Base-by-base conservation (phyloP, 2,329 filamentous ascomycete species). In the Emergomyces africanus region DNA sequence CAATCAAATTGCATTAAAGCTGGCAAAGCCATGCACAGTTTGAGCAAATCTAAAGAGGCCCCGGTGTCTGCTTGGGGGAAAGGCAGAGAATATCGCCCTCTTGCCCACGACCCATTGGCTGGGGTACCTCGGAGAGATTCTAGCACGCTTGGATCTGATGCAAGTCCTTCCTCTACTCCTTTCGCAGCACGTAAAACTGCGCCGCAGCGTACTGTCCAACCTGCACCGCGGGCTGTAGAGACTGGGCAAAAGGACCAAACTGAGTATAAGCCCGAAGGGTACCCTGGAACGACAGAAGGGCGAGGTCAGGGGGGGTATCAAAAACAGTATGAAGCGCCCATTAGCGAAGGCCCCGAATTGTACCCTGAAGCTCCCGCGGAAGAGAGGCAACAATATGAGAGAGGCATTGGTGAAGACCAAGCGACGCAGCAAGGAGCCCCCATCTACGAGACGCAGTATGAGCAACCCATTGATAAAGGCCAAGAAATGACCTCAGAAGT, bases 11-110 rank as follows among this genome's bases (percentile, higher is more conserved):
- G 15, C 23, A 49, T 23, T 28, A 15, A 56, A 48, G 48, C 48
- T 20, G 42, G 49, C 10, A 25, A 59, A 44, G 35, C 18, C 30
- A 2, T 49, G 23, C 39, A 33, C 14, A 15, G 42, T 20, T 20
- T 46, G 42, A n/a, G 39, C 28, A 44, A 50, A 41, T 15, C 33
- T n/a, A 55, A 55, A 28, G 53, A 55, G 37, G 33, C 33, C n/a
- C 25, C 51, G 20, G 14, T 37, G n/a, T 54, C 51, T 23, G 48
- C 50, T 39, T 59, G 57, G 57, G 53, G 49, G 3, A 41, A 33
- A 44, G 57, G 37, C 9, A 51, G 57, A 25, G 57, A 59, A 41
- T 41, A 18, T 25, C 49, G 57, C 23, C 57, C 57, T 33, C 57
- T 59, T 28, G 48, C 57, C 8, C 28, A 30, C 28, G 49, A 59